phyloP scores from a whole-genome alignment of 768 basidiomycete species.

The Pleurotus sapidus region DNA sequence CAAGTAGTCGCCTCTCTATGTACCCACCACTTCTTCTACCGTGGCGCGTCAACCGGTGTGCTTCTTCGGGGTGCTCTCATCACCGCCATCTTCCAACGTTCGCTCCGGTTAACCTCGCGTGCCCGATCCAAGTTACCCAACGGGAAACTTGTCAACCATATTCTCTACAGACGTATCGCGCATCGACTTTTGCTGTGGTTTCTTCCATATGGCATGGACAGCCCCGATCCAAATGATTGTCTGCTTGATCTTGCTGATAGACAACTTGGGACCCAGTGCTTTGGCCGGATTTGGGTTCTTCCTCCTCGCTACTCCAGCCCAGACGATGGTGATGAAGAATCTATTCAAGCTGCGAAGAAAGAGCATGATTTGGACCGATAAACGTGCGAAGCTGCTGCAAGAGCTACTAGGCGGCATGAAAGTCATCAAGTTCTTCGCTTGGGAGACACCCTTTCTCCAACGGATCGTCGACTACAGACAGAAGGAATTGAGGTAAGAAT shows the following conservation, averaged over 20 bases:
- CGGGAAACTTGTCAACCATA: constrained; percentile 90
- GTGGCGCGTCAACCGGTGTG: constrained; percentile 70
- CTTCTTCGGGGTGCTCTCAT: constrained; percentile 83
- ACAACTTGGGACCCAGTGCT: constrained; percentile 68
- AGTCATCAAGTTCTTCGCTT: constrained; percentile 90
- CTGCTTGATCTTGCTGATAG: constrained; percentile 69
- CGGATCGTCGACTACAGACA: constrained; percentile 68
- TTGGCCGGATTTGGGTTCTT: constrained; percentile 58
- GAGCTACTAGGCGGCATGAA: constrained; percentile 89
- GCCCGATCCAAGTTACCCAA: constrained; percentile 80
- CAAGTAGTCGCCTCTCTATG: constrained; percentile 66
- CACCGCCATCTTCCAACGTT: constrained; percentile 79
- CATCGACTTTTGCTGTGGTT: constrained; percentile 83
- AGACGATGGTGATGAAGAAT: constrained; percentile 69
- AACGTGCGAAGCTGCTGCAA: constrained; percentile 83
- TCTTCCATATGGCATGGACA: constrained; percentile 80
- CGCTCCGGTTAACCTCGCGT: constrained; percentile 72
- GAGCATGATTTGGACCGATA: constrained; percentile 88
- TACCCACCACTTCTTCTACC: constrained; percentile 84
- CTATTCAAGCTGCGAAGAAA: constrained; percentile 68
- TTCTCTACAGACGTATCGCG: constrained; percentile 89
- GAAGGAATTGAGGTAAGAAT: constrained; percentile 63
- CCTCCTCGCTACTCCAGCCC: constrained; percentile 68
- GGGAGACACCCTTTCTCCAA: constrained; percentile 80
- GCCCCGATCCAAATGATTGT: constrained; percentile 76